A percentile compares a stretch with the other conserved stretches of the same genome.
These are phyloP conservation scores for Trametes punicea DNA, from an alignment of 768 basidiomycete species.

Conservation along the genomic window DNA sequence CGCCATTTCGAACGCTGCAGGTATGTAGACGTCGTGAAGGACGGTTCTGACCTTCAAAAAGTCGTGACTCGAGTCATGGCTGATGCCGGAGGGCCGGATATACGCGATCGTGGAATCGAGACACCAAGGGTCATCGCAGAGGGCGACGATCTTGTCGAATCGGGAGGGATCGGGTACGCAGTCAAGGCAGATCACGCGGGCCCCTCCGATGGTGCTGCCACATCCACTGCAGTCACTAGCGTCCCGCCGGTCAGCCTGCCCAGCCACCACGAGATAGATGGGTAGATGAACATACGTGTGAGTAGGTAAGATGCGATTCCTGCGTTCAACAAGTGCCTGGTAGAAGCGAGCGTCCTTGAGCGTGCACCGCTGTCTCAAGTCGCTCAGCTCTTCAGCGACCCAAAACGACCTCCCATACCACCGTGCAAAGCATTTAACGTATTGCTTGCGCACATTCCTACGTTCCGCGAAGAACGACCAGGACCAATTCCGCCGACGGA, in stretches of 20 bases:
- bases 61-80: not conserved
- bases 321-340: not conserved
- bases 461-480: slow-evolving; percentile 21
- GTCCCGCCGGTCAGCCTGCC: not conserved
- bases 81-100: not conserved
- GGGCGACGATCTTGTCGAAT: not conserved
- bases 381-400: not conserved
- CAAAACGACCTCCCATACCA: not conserved
- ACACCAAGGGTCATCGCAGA: not conserved
- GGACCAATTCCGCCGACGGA: slow-evolving; percentile 16
- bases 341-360: not conserved
- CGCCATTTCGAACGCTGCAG: not conserved
- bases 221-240: not conserved
- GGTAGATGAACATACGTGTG: not conserved
- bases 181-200: not conserved
- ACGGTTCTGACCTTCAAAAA: not conserved
- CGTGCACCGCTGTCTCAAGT: not conserved
- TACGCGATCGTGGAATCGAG: not conserved
- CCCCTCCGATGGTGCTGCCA: not conserved
- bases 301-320: not conserved
- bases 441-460: slow-evolving; percentile 5
- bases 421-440: not conserved
- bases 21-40: not conserved
- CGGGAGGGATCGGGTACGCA: not conserved
- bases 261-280: not conserved